Percentiles rank a stretch among this genome's conserved stretches.
These are phyloP conservation scores for Mediolabrus comicus DNA, from an alignment of 108 stramenopile genomes.

Conservation along the genomic window DNA sequence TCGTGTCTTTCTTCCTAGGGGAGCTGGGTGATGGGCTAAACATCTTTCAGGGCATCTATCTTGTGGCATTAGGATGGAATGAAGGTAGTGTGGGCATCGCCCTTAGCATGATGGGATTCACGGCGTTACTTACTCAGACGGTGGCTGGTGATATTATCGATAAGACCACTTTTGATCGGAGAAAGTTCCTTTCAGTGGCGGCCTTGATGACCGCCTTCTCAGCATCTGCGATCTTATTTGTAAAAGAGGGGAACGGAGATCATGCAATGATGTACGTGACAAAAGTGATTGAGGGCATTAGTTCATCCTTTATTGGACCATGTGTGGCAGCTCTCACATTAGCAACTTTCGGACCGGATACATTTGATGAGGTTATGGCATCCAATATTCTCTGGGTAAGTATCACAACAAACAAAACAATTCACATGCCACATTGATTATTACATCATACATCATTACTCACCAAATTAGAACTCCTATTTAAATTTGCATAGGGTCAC, in stretches of 20 bases:
- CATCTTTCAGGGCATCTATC: constrained; percentile 83
- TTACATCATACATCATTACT: too few relatives aligned
- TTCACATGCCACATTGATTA: background rate
- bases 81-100: constrained; percentile 80
- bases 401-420: too few relatives aligned
- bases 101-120: constrained; percentile 80
- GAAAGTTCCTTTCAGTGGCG: constrained; percentile 62
- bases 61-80: constrained; percentile 85
- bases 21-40: constrained; percentile 85
- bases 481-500: too few relatives aligned
- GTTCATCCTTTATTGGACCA: constrained; percentile 81
- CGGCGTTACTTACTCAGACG: constrained; percentile 76
- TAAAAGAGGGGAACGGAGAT: constrained; percentile 65
- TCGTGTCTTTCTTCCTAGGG: constrained; percentile 79
- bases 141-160: constrained; percentile 83
- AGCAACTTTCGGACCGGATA: constrained; percentile 76
- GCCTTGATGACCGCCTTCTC: constrained; percentile 71
- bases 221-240: constrained; percentile 83
- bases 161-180: constrained; percentile 73
- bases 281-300: constrained; percentile 80
- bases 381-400: constrained; percentile 80
- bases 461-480: too few relatives aligned
- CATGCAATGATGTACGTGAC: constrained; percentile 72
- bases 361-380: constrained; percentile 86
- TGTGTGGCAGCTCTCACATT: constrained; percentile 78